Base-by-base conservation (phyloP, 768 basidiomycete genomes). In the Vararia minispora region DNA sequence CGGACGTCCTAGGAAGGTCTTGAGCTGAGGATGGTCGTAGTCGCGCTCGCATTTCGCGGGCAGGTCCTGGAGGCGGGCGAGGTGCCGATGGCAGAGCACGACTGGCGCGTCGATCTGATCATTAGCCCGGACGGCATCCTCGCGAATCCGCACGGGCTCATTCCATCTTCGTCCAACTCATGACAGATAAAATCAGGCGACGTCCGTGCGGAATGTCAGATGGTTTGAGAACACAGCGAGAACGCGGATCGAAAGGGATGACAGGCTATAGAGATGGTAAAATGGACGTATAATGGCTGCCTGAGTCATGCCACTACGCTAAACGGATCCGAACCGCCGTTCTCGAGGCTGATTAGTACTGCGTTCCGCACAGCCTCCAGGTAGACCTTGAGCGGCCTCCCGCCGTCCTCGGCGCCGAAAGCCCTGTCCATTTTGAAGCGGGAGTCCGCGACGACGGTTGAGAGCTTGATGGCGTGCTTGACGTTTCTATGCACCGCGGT, bases 401-500 rank as follows among this genome's bases (percentile, higher is more conserved):
- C 76, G 21, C 72, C 69, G 32, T 70, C 65, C 34, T 65, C 66
- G 18, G 81, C 64, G n/a, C n/a, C n/a, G 58, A 94, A 95, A 56
- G 89, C 89, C 46, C 85, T 76, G 51, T 91, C 90, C 11, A 95
- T 59, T 48, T 75, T 75, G 59, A 86, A 84, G 30, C 85, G 72
- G 43, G 88, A 87, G 55, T 91, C 88, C 0, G 89, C 90, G 5
- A 97, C 79, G 23, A 85, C 64, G 47, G 85, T 89, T n/a, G 76
- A 76, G 4, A 97, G 67, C 31, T 80, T 65, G 42, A 97, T 58
- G 0, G 81, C 77, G 7, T 71, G 71, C 47, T 82, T 77, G 21
- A 94, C 62, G 57, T 87, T 83, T 38, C 90, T 92, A 44, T 18
- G 31, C 14, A 30, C 11, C 24, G n/a, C n/a, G n/a, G 6, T 27